phyloP scores from a whole-genome alignment of 2,329 filamentous ascomycete genomes.

The Fusarium oligoseptatum region DNA sequence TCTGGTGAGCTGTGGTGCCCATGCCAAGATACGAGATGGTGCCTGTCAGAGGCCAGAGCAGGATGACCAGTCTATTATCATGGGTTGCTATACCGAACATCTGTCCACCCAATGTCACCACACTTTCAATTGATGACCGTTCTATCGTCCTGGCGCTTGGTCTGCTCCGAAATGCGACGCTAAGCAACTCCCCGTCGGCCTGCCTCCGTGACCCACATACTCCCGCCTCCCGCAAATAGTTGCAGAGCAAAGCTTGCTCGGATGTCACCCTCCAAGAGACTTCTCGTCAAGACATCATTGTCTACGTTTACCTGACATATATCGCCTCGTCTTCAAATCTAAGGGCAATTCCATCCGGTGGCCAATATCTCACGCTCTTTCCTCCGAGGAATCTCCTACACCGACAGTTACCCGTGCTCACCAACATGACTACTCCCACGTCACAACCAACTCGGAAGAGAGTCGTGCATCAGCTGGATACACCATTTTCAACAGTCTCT shows the following conservation, averaged over 20 bases:
- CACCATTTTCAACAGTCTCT: constrained; percentile 70
- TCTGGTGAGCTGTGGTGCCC: background rate
- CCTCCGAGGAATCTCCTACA: background rate
- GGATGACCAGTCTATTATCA: background rate
- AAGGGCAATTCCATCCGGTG: background rate
- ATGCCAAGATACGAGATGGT: background rate
- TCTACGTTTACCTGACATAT: background rate
- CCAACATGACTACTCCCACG: constrained; percentile 44
- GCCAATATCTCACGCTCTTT: background rate
- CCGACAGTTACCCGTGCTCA: background rate
- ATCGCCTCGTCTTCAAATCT: background rate
- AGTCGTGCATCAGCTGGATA: constrained; percentile 74
- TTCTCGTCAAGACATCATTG: background rate
- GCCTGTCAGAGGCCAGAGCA: background rate
- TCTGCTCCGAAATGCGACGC: constrained; percentile 27
- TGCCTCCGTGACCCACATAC: constrained; percentile 27
- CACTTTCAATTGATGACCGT: background rate
- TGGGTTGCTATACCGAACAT: background rate
- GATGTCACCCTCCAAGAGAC: background rate
- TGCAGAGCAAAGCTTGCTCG: constrained; percentile 15
- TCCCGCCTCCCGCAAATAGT: constrained; percentile 26
- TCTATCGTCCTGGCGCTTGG: background rate
- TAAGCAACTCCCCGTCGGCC: constrained; percentile 34
- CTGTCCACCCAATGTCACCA: background rate
- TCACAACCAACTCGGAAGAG: constrained; percentile 61